phyloP scores from a whole-genome alignment of 1,139 yeast genomes.

The Yamadazyma diospyri region DNA sequence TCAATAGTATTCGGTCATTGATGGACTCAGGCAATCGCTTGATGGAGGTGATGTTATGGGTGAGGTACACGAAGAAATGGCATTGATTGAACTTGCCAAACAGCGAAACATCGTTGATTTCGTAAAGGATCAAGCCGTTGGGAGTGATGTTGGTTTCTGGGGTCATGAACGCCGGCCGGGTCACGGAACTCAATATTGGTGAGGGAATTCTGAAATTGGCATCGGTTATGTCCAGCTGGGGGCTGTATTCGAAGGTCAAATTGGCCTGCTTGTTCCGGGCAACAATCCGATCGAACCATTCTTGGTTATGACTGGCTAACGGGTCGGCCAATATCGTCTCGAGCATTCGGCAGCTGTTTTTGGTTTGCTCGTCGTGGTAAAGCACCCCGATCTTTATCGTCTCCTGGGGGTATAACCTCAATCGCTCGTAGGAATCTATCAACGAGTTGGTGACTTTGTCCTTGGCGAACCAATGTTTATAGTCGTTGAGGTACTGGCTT shows the following conservation, averaged over 20 bases:
- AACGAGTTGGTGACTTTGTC: constrained; percentile 21
- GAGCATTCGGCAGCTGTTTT: constrained; percentile 24
- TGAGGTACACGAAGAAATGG: constrained; percentile 31
- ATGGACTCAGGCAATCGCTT: constrained; percentile 17
- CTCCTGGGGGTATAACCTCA: constrained; percentile 14
- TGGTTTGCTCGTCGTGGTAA: constrained; percentile 21
- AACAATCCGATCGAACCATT: constrained; percentile 29
- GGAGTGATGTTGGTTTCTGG: constrained; percentile 20
- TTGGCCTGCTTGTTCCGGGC: constrained; percentile 20
- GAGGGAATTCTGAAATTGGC: constrained; percentile 24
- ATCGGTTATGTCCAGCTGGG: constrained; percentile 5
- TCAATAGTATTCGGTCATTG: constrained; percentile 26
- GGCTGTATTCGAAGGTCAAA: constrained; percentile 19
- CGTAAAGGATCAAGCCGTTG: constrained; percentile 23
- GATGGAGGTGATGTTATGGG: constrained; percentile 22
- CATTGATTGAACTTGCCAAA: constrained; percentile 17
- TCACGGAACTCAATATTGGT: constrained; percentile 31
- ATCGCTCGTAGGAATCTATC: constrained; percentile 16
- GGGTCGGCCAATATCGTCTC: constrained; percentile 44
- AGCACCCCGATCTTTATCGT: constrained; percentile 29
- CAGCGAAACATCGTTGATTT: constrained; percentile 21
- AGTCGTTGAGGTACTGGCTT: constrained; percentile 14
- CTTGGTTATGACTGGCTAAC: constrained; percentile 28
- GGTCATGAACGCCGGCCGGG: constrained; percentile 24
- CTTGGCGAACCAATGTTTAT: constrained; percentile 23